These are phyloP conservation scores for Tylopilus subfusipes DNA, from an alignment of 768 basidiomycete species.

Conservation along the genomic window DNA sequence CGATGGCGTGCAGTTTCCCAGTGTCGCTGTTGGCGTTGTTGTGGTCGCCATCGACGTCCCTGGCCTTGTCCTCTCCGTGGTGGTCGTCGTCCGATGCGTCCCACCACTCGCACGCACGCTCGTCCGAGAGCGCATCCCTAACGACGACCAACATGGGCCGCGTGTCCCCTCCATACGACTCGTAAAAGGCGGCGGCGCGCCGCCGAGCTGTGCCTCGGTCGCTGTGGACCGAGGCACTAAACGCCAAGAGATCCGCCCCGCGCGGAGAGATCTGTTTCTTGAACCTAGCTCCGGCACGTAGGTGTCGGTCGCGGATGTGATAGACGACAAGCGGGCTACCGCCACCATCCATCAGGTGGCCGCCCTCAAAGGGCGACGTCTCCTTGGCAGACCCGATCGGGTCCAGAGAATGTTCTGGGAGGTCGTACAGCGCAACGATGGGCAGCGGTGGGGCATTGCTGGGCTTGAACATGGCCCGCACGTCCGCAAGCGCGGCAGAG, in stretches of 20 bases:
- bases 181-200: conserved; percentile 15
- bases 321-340: conserved; percentile 17
- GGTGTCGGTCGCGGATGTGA: conserved; percentile 20
- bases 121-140: conserved; percentile 18
- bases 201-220: conserved; percentile 5
- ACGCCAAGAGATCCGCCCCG: conserved; percentile 25
- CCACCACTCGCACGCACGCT: conserved; percentile 24
- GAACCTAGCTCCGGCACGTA: conserved; percentile 22
- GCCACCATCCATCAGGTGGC: conserved; percentile 18
- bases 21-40: background rate
- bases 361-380: conserved; percentile 17
- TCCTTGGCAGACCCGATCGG: conserved; percentile 12
- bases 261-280: conserved; percentile 23
- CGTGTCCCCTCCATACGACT: conserved; percentile 25
- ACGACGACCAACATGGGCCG: conserved; percentile 27
- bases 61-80: conserved; percentile 3
- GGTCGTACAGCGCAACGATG: conserved; percentile 23
- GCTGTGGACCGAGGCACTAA: conserved; percentile 15
- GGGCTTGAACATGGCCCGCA: conserved; percentile 22
- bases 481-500: conserved; percentile 19
- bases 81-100: background rate
- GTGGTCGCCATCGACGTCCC: background rate
- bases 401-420: conserved; percentile 5
- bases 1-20: conserved; percentile 17
- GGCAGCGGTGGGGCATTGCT: conserved; percentile 11